Base-by-base conservation (phyloP, 768 basidiomycete genomes). In the Leccinellum albellum region DNA sequence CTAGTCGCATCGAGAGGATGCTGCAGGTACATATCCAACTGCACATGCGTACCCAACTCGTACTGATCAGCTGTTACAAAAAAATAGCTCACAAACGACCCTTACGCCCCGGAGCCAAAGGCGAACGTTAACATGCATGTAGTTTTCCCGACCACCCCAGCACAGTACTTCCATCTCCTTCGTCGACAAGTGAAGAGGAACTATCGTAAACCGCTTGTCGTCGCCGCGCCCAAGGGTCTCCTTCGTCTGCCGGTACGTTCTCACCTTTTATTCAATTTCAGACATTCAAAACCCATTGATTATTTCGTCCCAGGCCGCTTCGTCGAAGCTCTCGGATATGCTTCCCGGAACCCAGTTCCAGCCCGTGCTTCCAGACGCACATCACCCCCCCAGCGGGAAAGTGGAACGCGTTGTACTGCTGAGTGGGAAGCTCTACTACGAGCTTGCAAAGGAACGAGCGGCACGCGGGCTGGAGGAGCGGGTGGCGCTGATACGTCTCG, bases 121-220 rank as follows among this genome's bases (percentile, higher is more conserved):
- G 28, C 21, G 0, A 88, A 88, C 61, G 78, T 94, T 57, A 96
- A 96, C 68, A 88, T 95, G 81, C 87, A 88, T 50, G 82, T 95
- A 29, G 82, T 81, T 4, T 94, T 87, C 73, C 91, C 92, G 0
- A 94, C 93, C 1, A 95, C 94, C 0, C 83, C 94, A 0, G 89
- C 91, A 1, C 91, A 96, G 56, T 93, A 94, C 63, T 97, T 96
- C 83, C 94, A 97, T 69, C 78, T 96, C 1, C 77, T 97, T n/a
- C 78, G 94, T 54, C 79, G 94, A 49, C 94, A 96, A 70, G 82
- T 94, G 66, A 78, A 80, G 65, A 78, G 94, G 45, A 92, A 93
- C 61, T 95, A 87, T 74, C 79, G 94, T 55, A 94, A 91, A 68
- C 94, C 94, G 0, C 75, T 96, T 49, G 76, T 96, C 28, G 83